Percentiles rank a stretch among this genome's conserved stretches.
phyloP scores from a whole-genome alignment of 2,329 filamentous ascomycete genomes.

The Neurospora sp. region DNA sequence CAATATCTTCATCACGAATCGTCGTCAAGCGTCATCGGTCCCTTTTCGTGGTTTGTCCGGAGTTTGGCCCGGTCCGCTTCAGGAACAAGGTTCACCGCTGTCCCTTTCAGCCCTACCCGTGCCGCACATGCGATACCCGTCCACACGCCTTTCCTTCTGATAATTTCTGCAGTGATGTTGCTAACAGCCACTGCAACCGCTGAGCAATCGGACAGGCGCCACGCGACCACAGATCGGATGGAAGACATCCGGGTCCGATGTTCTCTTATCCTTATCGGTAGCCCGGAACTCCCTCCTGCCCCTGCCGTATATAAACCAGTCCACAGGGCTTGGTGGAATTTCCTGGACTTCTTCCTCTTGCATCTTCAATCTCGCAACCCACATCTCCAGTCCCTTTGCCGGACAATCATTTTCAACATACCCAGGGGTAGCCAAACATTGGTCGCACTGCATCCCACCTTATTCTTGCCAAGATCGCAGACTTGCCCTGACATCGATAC shows the following conservation, averaged over 20 bases:
- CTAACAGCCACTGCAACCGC: neutral
- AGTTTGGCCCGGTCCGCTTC: neutral
- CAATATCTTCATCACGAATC: neutral
- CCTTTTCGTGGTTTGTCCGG: neutral
- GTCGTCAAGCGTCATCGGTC: neutral
- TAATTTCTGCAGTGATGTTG: neutral
- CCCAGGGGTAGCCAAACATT: neutral
- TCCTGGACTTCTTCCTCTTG: neutral
- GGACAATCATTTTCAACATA: neutral
- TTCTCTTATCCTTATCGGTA: too few relatives aligned
- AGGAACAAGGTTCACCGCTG: neutral
- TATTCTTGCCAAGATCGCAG: too few relatives aligned
- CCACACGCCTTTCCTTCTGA: neutral
- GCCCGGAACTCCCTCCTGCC: too few relatives aligned
- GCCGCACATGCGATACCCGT: neutral
- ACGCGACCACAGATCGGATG: neutral
- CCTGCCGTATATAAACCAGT: neutral
- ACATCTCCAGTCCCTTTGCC: neutral
- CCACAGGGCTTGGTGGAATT: neutral
- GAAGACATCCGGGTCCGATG: too few relatives aligned
- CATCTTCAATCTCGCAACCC: neutral
- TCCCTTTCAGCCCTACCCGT: neutral
- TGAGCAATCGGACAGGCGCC: neutral
- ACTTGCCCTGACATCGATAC: too few relatives aligned
- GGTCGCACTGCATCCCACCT: neutral